A percentile compares a stretch with the other conserved stretches of the same genome.
Conservation (phyloP, 169 alveolate genomes). For the Prorocentrum cordatum region DNA sequence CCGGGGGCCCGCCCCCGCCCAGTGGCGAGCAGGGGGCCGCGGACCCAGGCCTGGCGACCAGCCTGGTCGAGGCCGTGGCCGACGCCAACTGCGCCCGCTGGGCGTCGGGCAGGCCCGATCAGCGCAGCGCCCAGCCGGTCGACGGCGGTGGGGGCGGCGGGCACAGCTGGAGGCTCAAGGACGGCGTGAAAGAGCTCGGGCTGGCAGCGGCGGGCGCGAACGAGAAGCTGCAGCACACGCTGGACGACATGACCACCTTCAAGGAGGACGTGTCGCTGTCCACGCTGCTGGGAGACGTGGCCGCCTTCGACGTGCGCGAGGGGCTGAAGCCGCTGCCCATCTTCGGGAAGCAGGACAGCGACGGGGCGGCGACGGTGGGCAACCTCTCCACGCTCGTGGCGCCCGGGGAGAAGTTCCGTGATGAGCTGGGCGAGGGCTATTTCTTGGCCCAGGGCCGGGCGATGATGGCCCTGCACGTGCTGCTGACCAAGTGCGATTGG, state of each 20-base stretch:
- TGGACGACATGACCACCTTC: constrained; percentile 44
- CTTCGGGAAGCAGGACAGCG: background rate
- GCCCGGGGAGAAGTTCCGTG: constrained; percentile 19
- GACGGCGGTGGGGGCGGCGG: no score
- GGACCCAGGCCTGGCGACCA: background rate
- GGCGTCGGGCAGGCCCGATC: no score
- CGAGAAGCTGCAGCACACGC: background rate
- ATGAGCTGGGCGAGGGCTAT: constrained; percentile 73
- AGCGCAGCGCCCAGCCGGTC: no score
- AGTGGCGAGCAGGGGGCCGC: background rate
- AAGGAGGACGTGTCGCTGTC: constrained; percentile 32
- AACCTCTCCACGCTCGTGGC: background rate
- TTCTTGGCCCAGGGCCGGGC: constrained; percentile 75
- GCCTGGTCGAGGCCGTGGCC: constrained; percentile 42
- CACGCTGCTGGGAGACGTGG: constrained; percentile 46
- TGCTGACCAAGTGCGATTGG: constrained; percentile 62
- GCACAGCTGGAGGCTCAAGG: no score
- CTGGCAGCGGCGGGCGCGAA: no score
- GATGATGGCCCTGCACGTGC: constrained; percentile 67
- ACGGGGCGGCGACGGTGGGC: background rate
- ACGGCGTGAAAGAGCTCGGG: no score
- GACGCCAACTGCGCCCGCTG: no score
- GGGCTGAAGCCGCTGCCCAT: background rate
- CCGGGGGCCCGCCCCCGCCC: background rate
- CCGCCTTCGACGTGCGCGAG: constrained; percentile 13